Percentiles rank a stretch among this genome's conserved stretches.
phyloP scores from a whole-genome alignment of 2,329 filamentous ascomycete species.

The Beauveria sp. region DNA sequence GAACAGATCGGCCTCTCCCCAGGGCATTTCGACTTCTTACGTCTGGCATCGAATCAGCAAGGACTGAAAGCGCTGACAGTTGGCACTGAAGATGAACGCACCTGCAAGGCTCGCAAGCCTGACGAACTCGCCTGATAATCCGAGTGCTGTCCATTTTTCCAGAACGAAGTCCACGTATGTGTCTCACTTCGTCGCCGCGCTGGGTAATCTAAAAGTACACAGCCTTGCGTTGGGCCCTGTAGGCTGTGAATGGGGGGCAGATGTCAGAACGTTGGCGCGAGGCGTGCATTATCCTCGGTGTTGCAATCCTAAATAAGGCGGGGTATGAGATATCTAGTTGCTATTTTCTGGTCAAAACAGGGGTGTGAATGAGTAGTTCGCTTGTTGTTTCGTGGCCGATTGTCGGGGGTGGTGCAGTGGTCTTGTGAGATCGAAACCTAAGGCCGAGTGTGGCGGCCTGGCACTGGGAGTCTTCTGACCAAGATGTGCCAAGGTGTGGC shows the following conservation, averaged over 20 bases:
- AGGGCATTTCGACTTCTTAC: constrained; percentile 44
- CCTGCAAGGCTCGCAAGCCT: constrained; percentile 29
- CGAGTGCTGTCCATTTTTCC: constrained; percentile 3
- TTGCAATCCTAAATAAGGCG: neutral
- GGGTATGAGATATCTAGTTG: neutral
- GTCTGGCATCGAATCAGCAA: constrained; percentile 21
- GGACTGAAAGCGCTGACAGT: too few species aligned
- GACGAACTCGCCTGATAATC: constrained; percentile 11
- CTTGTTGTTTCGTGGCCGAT: neutral
- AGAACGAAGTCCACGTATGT: neutral
- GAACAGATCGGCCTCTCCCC: constrained; percentile 42
- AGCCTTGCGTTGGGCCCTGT: neutral
- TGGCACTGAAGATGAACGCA: constrained; percentile 10
- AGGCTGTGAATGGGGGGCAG: neutral
- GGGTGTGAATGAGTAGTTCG: neutral
- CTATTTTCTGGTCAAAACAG: neutral
- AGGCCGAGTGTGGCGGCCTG: neutral
- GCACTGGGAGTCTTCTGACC: constrained; percentile 2
- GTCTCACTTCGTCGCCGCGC: neutral
- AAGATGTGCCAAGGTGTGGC: neutral
- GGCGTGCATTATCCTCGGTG: neutral
- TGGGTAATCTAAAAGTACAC: neutral
- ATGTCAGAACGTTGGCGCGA: neutral
- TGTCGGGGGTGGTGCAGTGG: neutral
- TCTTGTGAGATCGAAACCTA: neutral